phyloP scores from a whole-genome alignment of 2,329 filamentous ascomycete genomes.

The Neophaeococcomyces aloes region DNA sequence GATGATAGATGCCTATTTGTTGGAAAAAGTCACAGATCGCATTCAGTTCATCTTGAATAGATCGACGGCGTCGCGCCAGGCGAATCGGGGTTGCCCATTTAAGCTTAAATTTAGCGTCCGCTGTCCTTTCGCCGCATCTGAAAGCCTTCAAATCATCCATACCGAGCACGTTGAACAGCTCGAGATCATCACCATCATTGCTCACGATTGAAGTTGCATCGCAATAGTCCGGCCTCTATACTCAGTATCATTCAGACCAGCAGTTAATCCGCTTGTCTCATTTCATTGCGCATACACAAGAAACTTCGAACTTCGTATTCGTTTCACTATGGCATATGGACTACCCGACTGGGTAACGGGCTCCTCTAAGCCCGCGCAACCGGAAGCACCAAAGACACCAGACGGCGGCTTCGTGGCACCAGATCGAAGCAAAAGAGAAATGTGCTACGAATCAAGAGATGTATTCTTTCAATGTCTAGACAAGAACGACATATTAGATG shows the following conservation, averaged over 20 bases:
- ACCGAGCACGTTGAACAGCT: too few relatives aligned
- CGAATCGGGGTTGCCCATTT: background rate
- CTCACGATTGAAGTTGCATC: too few relatives aligned
- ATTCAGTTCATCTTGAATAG: background rate
- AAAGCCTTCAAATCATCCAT: too few relatives aligned
- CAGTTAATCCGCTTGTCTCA: too few relatives aligned
- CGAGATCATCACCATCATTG: too few relatives aligned
- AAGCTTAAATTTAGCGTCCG: constrained; percentile 8
- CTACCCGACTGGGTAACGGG: constrained; percentile 21
- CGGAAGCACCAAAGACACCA: constrained; percentile 32
- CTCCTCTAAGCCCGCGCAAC: constrained; percentile 20
- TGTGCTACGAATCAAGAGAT: constrained; percentile 87
- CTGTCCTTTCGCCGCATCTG: background rate
- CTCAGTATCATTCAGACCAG: too few relatives aligned
- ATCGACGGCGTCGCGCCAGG: background rate
- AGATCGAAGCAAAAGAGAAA: constrained; percentile 67
- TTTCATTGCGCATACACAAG: too few relatives aligned
- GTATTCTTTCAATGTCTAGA: constrained; percentile 82
- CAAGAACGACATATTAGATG: constrained; percentile 68
- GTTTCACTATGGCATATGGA: constrained; percentile 19
- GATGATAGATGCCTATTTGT: background rate
- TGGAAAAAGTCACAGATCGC: background rate
- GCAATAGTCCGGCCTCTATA: too few relatives aligned
- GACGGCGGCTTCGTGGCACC: constrained; percentile 65
- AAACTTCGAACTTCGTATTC: too few relatives aligned